phyloP scores from a whole-genome alignment of 345 rosid species.

The Noccaea bulbosa region DNA sequence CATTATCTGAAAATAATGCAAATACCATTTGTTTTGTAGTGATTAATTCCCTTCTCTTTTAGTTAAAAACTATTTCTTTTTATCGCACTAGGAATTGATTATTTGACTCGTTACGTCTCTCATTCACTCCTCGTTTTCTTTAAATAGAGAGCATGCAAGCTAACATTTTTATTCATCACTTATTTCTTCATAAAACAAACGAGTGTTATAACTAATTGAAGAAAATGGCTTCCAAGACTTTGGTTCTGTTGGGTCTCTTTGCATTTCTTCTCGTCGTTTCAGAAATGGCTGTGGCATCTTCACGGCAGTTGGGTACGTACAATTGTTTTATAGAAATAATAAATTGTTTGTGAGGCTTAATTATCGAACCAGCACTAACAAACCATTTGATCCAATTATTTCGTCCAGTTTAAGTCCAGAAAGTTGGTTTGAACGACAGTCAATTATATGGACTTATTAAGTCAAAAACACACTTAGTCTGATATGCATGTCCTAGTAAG shows the following conservation, averaged over 20 bases:
- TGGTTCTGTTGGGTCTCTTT: conserved; percentile 27
- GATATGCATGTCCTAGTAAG: not conserved
- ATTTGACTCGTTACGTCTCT: not conserved
- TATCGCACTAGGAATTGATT: not conserved
- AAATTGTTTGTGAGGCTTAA: not conserved
- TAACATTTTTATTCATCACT: conserved; percentile 9
- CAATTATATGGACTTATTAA: not conserved
- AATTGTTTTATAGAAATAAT: not conserved
- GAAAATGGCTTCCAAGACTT: conserved; percentile 32
- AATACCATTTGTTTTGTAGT: not conserved
- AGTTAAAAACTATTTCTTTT: too few relatives aligned
- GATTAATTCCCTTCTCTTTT: not conserved
- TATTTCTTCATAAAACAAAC: not conserved
- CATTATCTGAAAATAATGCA: not conserved
- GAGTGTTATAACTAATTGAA: not conserved
- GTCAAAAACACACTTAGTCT: not conserved
- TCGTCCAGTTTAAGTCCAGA: not conserved
- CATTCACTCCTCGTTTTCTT: not conserved
- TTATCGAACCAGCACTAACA: not conserved
- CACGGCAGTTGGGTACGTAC: conserved; percentile 17
- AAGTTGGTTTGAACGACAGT: not conserved
- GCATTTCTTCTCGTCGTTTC: conserved; percentile 32
- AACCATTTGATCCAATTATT: not conserved
- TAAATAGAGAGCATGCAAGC: conserved; percentile 12
- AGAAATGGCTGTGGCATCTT: conserved; percentile 4